Base-by-base conservation (phyloP, 179 eudicot species). In the Silene noctiflora region DNA sequence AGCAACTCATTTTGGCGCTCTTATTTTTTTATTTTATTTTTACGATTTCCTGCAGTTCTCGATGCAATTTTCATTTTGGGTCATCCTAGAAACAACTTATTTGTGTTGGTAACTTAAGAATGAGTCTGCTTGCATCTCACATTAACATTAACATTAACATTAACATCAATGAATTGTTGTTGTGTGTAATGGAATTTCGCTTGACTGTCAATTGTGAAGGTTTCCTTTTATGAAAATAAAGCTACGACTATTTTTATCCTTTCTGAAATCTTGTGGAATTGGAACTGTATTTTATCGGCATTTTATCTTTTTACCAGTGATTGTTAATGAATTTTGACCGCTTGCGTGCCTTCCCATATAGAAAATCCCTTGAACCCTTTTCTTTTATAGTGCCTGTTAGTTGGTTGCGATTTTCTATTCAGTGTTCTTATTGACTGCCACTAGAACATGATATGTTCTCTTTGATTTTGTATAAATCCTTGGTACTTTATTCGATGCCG, bases 1-100 rank as follows among this genome's bases (percentile, higher is more conserved):
- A 19, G 94, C 83, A 16, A 21, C 75, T 60, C 53, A 16, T 74
- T 51, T 19, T 39, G 44, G 8, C 60, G 60, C 13, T 17, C 21
- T 56, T n/a, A 56, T 24, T 3, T n/a, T 4, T 31, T n/a, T n/a
- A n/a, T n/a, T n/a, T n/a, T n/a, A n/a, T n/a, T 67, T 17, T 67
- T 67, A 6, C 0, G 19, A n/a, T 67, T 13, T 3, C n/a, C 12
- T 27, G 31, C 17, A 3, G 31, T 14, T 24, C 14, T 63, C 53
- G 7, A 46, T 46, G 53, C 14, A 46, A 12, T 46, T 42, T 46
- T 46, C 53, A 12, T 12, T 42, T 46, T 46, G 16, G 53, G 53
- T 46, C 53, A 46, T 46, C 2, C 53, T 46, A 46, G 53, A 46
- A 46, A 46, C 16, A 46, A 12, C 53, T 46, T 46, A 12, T 46